A percentile compares a stretch with the other conserved stretches of the same genome.
phyloP scores from a whole-genome alignment of 2,329 filamentous ascomycete genomes.

The Penicillium digitatum region DNA sequence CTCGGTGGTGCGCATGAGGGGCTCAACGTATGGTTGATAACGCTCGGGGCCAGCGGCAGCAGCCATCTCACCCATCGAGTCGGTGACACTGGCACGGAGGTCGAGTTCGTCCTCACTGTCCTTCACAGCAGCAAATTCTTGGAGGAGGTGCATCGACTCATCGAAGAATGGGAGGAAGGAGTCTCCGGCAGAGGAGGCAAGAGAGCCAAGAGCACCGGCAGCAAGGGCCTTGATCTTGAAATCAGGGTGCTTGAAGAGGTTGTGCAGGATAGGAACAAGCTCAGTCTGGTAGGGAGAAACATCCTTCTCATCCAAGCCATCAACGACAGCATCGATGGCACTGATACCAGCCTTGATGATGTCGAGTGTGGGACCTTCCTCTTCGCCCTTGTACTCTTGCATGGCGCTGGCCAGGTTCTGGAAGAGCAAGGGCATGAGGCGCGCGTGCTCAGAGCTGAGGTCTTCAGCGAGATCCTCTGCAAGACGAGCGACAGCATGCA shows the following conservation, averaged over 20 bases:
- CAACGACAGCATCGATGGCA: constrained; percentile 85
- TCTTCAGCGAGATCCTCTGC: constrained; percentile 93
- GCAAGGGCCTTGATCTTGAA: constrained; percentile 86
- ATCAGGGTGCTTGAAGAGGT: constrained; percentile 77
- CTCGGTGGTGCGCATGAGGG: constrained; percentile 87
- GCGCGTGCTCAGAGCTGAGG: constrained; percentile 77
- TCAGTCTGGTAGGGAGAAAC: constrained; percentile 78
- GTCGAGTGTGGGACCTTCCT: constrained; percentile 70
- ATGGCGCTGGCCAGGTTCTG: constrained; percentile 83
- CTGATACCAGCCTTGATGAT: constrained; percentile 88
- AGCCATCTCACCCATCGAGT: constrained; percentile 91
- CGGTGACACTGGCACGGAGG: constrained; percentile 81
- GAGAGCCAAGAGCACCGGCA: constrained; percentile 82
- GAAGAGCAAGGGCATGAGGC: constrained; percentile 76
- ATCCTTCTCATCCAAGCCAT: constrained; percentile 70
- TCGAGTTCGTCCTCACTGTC: constrained; percentile 86
- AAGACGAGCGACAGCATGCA: constrained; percentile 82
- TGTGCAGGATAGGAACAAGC: constrained; percentile 78
- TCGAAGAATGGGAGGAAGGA: constrained; percentile 90
- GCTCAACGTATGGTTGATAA: constrained; percentile 87
- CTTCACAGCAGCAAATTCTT: constrained; percentile 78
- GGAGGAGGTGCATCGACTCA: constrained; percentile 83
- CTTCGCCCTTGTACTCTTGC: constrained; percentile 59
- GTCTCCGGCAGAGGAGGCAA: constrained; percentile 78
- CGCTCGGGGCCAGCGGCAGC: constrained; percentile 76